A percentile compares a stretch with the other conserved stretches of the same genome.
Evolutionary conservation across 129 eudicot genomes (phyloP).

Genomic region (Lactuca saligna): DNA sequence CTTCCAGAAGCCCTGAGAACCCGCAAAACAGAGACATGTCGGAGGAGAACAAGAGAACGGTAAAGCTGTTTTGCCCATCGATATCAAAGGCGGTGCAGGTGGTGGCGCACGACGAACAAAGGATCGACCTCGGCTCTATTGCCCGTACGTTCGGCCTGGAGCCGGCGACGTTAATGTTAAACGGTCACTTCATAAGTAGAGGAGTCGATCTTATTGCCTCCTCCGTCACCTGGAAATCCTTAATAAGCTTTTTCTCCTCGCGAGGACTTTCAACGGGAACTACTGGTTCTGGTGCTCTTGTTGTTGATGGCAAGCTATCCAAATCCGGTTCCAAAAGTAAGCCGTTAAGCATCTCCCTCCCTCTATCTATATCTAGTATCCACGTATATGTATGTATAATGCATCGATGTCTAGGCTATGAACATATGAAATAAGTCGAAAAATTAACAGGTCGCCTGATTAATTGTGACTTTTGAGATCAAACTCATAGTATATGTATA

Average conservation of each 20-base stretch:
- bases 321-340: constrained; percentile 69
- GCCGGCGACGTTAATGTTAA: constrained; percentile 66
- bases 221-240: constrained; percentile 86
- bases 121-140: constrained; percentile 64
- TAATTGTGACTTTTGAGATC: background rate
- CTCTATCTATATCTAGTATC: background rate
- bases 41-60: constrained; percentile 28
- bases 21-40: constrained; percentile 24
- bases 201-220: constrained; percentile 74
- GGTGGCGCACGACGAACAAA: constrained; percentile 55
- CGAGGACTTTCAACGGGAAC: constrained; percentile 70
- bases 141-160: constrained; percentile 75
- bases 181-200: constrained; percentile 83
- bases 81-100: constrained; percentile 43
- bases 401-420: background rate
- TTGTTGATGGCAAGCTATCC: constrained; percentile 62
- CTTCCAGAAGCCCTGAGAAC: constrained; percentile 41
- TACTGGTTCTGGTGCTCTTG: constrained; percentile 45
- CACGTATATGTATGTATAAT: background rate
- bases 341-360: constrained; percentile 10
- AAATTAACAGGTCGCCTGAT: background rate
- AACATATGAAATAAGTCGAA: background rate
- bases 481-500: background rate
- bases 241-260: constrained; percentile 60
- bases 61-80: constrained; percentile 63